These are phyloP conservation scores for Aspergillus ruber DNA, from an alignment of 2,329 filamentous ascomycete species.

Conservation along the genomic window DNA sequence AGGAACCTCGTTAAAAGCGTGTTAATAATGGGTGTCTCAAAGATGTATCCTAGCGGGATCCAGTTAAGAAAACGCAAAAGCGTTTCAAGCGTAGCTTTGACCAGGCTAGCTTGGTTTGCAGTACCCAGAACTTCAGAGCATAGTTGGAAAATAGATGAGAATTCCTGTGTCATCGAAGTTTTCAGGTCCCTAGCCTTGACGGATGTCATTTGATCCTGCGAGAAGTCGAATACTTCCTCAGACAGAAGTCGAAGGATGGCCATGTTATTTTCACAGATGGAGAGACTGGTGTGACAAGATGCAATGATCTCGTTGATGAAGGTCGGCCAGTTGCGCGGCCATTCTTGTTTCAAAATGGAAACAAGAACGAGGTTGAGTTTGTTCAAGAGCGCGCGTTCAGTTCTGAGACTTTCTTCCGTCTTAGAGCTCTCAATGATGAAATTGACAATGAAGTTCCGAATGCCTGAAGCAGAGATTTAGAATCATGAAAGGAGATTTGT, in stretches of 20 bases:
- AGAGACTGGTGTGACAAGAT: conserved; percentile 88
- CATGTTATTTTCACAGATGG: conserved; percentile 99
- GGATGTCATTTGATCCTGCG: conserved; percentile 98
- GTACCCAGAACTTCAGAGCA: conserved; percentile 93
- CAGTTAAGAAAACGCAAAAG: conserved; percentile 95
- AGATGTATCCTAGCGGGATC: conserved; percentile 98
- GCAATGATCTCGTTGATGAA: conserved; percentile 99
- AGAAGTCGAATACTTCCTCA: conserved; percentile 98
- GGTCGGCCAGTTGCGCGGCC: conserved; percentile 99
- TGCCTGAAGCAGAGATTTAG: conserved; percentile 54
- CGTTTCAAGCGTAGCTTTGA: conserved; percentile 96
- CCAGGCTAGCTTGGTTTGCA: conserved; percentile 76
- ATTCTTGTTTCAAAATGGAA: conserved; percentile 97
- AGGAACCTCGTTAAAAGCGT: conserved; percentile 89
- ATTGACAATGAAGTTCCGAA: conserved; percentile 97
- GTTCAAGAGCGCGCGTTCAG: conserved; percentile 85
- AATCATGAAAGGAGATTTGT: background rate
- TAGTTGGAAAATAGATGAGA: conserved; percentile 95
- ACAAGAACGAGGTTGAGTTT: conserved; percentile 97
- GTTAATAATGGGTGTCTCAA: conserved; percentile 94
- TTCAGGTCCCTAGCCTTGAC: conserved; percentile 94
- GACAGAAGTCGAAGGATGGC: conserved; percentile 90
- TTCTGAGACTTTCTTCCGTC: conserved; percentile 78
- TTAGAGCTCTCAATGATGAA: conserved; percentile 93
- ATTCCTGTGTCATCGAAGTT: conserved; percentile 97